These are phyloP conservation scores for Athelia sp. DNA, from an alignment of 1,284 basidiomycete species.

Conservation along the genomic window DNA sequence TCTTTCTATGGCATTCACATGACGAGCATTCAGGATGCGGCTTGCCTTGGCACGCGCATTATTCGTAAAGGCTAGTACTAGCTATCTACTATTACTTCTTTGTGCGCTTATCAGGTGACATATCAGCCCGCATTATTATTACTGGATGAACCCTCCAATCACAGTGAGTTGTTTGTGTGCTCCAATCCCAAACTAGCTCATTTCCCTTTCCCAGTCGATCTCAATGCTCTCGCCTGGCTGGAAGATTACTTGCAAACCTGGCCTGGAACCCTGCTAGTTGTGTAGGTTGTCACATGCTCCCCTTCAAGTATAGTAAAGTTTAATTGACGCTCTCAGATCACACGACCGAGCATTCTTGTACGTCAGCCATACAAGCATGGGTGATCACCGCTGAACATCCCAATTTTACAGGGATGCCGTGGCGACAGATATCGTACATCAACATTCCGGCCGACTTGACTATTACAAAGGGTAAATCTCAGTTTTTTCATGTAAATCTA, in stretches of 20 bases:
- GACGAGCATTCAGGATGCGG: conserved; percentile 68
- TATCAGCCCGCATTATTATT: conserved; percentile 71
- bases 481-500: not conserved
- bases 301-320: not conserved
- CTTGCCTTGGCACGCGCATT: conserved; percentile 82
- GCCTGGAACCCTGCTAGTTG: conserved; percentile 91
- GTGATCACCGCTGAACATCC: too few species aligned
- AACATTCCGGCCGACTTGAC: conserved; percentile 92
- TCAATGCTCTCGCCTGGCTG: conserved; percentile 81
- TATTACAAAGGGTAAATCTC: conserved; percentile 81
- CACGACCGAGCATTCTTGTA: conserved; percentile 97
- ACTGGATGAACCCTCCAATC: conserved; percentile 97
- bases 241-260: conserved; percentile 99
- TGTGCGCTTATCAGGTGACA: conserved; percentile 6
- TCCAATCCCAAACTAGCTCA: too few species aligned
- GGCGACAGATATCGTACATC: conserved; percentile 94
- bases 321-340: conserved; percentile 48
- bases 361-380: conserved; percentile 22
- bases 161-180: conserved; percentile 78
- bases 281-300: conserved; percentile 44
- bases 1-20: not conserved
- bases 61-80: conserved; percentile 79
- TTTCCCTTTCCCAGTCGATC: conserved; percentile 53
- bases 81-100: not conserved
- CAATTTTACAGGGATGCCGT: conserved; percentile 85